phyloP scores from a whole-genome alignment of 2,329 filamentous ascomycete genomes.

The Beauveria caledonica region DNA sequence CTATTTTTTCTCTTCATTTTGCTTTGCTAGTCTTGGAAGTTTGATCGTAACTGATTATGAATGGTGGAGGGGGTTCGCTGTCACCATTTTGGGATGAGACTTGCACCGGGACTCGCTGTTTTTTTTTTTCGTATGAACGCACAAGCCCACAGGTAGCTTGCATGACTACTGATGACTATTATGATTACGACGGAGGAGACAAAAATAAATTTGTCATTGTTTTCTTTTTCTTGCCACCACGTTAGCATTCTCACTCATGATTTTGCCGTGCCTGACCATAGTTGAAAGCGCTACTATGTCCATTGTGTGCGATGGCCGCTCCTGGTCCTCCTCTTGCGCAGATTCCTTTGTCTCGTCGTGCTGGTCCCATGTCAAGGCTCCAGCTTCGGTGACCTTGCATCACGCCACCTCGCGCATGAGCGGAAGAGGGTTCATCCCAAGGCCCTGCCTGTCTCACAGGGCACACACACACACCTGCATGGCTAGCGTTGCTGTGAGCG shows the following conservation, averaged over 20 bases:
- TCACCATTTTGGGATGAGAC: not conserved
- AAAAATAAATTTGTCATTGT: conserved; percentile 1
- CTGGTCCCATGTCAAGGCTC: not conserved
- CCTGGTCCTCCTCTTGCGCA: not conserved
- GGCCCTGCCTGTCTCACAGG: conserved; percentile 1
- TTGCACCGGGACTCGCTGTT: not conserved
- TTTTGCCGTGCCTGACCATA: not conserved
- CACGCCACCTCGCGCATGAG: not conserved
- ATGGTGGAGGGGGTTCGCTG: not conserved
- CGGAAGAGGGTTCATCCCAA: not conserved
- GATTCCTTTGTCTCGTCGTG: not conserved
- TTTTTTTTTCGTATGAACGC: not conserved
- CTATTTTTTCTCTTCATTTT: not conserved
- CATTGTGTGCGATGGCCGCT: not conserved
- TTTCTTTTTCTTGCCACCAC: not conserved
- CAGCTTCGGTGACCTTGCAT: not conserved
- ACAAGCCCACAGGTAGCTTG: not conserved
- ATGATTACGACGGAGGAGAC: not conserved
- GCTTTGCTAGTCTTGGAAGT: not conserved
- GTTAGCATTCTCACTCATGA: not conserved
- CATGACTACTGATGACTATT: not conserved
- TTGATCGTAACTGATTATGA: not conserved
- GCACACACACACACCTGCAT: not conserved
- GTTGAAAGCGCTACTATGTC: not conserved
- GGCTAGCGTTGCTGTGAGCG: not conserved